These are phyloP conservation scores for Nyctanthes arbortristis DNA, from an alignment of 257 asterid species.

Conservation along the genomic window DNA sequence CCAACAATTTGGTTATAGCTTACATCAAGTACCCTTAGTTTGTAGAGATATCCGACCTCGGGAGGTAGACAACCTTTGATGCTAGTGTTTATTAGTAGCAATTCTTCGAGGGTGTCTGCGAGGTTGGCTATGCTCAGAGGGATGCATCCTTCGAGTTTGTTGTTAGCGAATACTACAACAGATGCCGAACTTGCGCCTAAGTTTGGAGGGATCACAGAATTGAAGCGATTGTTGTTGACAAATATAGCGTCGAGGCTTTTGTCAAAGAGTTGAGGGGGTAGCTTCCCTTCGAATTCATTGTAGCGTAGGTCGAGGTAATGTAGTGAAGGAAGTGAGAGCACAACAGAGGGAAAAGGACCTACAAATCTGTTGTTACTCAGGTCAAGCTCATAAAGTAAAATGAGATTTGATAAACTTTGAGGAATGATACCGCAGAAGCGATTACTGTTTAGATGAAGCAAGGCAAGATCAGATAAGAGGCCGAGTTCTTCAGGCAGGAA, in stretches of 20 bases:
- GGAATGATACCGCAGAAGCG: constrained; percentile 83
- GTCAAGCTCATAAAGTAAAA: constrained; percentile 64
- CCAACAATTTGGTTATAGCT: constrained; percentile 61
- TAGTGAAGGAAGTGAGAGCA: constrained; percentile 57
- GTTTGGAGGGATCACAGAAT: constrained; percentile 47
- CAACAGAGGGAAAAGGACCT: constrained; percentile 66
- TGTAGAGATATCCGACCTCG: constrained; percentile 66
- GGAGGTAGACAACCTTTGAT: constrained; percentile 63
- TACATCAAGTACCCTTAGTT: constrained; percentile 55
- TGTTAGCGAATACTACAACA: constrained; percentile 71
- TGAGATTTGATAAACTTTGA: constrained; percentile 42
- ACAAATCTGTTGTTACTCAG: constrained; percentile 74
- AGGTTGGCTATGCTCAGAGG: constrained; percentile 58
- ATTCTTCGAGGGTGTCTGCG: constrained; percentile 59
- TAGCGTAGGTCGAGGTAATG: constrained; percentile 60
- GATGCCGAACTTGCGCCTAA: constrained; percentile 53
- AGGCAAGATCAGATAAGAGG: constrained; percentile 57
- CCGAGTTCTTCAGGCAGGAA: constrained; percentile 65
- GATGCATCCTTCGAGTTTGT: constrained; percentile 57
- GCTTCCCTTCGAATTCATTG: constrained; percentile 73
- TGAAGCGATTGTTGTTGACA: constrained; percentile 54
- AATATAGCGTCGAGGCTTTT: constrained; percentile 58
- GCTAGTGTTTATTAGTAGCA: constrained; percentile 56
- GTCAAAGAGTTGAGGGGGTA: constrained; percentile 59
- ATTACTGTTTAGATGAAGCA: constrained; percentile 63